Percentiles rank a stretch among this genome's conserved stretches.
phyloP scores from a whole-genome alignment of 2,329 filamentous ascomycete genomes.

The Trichothecium sympodiale region DNA sequence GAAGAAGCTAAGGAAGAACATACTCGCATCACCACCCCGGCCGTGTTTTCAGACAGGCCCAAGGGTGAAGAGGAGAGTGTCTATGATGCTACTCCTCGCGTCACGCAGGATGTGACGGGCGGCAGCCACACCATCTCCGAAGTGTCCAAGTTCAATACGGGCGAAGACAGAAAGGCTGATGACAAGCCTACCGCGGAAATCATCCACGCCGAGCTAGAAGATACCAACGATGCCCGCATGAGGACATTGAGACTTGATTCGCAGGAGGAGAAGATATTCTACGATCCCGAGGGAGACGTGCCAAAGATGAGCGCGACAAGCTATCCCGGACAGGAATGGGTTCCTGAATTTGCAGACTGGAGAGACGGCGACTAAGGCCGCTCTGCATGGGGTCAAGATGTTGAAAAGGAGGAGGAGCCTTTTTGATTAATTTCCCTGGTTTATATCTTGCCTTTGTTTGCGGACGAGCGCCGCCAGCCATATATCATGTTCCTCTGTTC shows the following conservation, averaged over 20 bases:
- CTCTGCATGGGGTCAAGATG: too few relatives aligned
- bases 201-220: slow-evolving; percentile 23
- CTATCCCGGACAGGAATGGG: slow-evolving; percentile 64
- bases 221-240: slow-evolving; percentile 31
- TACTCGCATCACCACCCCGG: slow-evolving; percentile 2
- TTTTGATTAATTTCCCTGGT: too few relatives aligned
- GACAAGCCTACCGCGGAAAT: not conserved
- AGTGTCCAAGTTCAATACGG: not conserved
- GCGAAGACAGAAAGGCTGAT: not conserved
- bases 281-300: slow-evolving; percentile 24
- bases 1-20: not conserved
- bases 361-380: not conserved
- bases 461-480: too few relatives aligned
- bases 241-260: slow-evolving; percentile 29
- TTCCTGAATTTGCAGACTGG: slow-evolving; percentile 23
- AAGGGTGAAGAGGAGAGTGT: slow-evolving; percentile 16
- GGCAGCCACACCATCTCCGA: not conserved
- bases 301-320: slow-evolving; percentile 55
- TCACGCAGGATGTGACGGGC: slow-evolving; percentile 5
- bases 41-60: slow-evolving; percentile 10
- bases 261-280: slow-evolving; percentile 44
- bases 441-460: too few relatives aligned
- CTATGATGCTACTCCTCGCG: slow-evolving; percentile 20
- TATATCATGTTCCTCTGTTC: too few relatives aligned
- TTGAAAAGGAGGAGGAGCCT: too few relatives aligned